Base-by-base conservation (phyloP, 2,329 filamentous ascomycete genomes). In the Talaromyces sp. region DNA sequence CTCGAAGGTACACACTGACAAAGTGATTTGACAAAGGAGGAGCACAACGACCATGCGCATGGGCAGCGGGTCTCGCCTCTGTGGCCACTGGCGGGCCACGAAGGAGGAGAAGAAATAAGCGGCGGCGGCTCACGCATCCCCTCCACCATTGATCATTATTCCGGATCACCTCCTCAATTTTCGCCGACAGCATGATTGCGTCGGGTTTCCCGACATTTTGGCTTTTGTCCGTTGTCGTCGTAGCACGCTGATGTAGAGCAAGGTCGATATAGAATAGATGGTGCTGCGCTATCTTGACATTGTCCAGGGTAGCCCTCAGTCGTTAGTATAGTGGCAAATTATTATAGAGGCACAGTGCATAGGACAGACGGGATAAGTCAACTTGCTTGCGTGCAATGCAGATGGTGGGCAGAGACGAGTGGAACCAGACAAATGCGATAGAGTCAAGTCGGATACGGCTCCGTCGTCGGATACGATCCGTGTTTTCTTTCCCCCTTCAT, bases 371-470 rank as follows among this genome's bases (percentile, higher is more conserved):
- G 25, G 52, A 56, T 56, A 22, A 56, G 52, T 54, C 50, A 35
- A 35, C 31, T 19, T 37, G 50, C 19, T 56, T 39, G 52, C n/a
- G n/a, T 37, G 31, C 49, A 52, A 31, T 33, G 35, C 13, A 33
- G 3, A 15, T 9, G 10, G 33, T 19, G n/a, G n/a, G 11, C 6
- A 6, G 31, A 8, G 27, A 13, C 3, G 37, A 56, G 52, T 56
- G 52, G 52, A 56, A 37, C 52, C 52, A 37, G 33, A 7, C 52
- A 39, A 56, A 56, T 56, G 52, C 52, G 52, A 56, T 56, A 37
- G 31, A 54, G 19, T 56, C 52, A 54, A 54, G 50, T 54, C 31
- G 50, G n/a, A 2, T 56, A 37, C 33, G 25, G 52, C 52, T 56
- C 31, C 17, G 3, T 35, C 50, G 50, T 33, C 50, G 50, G 50